These are phyloP conservation scores for Aethionema arabicum DNA, from an alignment of 345 rosid genomes.

Conservation along the genomic window DNA sequence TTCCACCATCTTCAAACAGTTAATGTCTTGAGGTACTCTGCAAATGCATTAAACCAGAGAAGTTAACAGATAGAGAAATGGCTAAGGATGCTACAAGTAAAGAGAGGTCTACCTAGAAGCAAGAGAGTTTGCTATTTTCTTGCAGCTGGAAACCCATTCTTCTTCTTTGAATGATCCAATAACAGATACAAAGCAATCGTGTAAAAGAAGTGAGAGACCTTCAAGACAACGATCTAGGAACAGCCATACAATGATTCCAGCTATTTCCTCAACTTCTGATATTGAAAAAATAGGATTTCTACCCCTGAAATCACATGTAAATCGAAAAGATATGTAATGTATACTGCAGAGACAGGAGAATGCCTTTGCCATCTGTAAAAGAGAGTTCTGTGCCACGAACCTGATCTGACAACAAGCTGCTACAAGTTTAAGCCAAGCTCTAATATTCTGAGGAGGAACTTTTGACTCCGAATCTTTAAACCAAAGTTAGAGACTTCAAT, in stretches of 20 bases:
- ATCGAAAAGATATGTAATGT: neutral
- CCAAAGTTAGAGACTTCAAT: slow-evolving; percentile 25
- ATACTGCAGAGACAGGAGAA: neutral
- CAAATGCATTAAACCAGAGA: slow-evolving; percentile 30
- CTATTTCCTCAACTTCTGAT: slow-evolving; percentile 63
- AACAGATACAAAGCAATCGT: slow-evolving; percentile 51
- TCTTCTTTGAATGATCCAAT: slow-evolving; percentile 60
- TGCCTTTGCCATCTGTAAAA: slow-evolving; percentile 8
- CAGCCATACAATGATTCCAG: slow-evolving; percentile 46
- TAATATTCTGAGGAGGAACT: slow-evolving; percentile 68
- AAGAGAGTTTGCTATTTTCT: slow-evolving; percentile 57
- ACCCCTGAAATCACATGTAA: slow-evolving; percentile 41
- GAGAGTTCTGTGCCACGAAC: slow-evolving; percentile 40
- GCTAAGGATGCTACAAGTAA: slow-evolving; percentile 12
- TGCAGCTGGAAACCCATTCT: slow-evolving; percentile 73
- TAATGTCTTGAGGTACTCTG: slow-evolving; percentile 77
- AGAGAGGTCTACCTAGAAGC: slow-evolving; percentile 54
- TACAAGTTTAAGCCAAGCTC: slow-evolving; percentile 62
- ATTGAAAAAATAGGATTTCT: slow-evolving; percentile 43
- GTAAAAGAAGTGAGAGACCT: slow-evolving; percentile 55
- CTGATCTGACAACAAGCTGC: slow-evolving; percentile 60
- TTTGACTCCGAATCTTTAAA: slow-evolving; percentile 49
- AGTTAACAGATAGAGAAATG: neutral
- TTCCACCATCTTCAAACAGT: slow-evolving; percentile 72
- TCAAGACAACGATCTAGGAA: slow-evolving; percentile 64